Conservation (phyloP, 768 basidiomycete genomes). For the Daedaleopsis sinensis region DNA sequence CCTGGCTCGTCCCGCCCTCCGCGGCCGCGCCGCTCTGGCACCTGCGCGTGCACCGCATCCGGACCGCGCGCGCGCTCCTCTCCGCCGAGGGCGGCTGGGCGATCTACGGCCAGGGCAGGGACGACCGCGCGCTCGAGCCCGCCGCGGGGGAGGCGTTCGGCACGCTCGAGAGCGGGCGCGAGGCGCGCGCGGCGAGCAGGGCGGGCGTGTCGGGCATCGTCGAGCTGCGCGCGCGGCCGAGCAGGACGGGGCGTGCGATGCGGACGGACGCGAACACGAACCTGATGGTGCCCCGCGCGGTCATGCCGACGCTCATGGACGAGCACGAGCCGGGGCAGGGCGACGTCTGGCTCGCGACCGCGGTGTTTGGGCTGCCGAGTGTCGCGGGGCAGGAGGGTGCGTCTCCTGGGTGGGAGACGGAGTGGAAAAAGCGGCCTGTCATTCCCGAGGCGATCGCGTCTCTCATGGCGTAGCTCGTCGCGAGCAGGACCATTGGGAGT, state of each 20-base stretch:
- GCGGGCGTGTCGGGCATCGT: conserved; percentile 68
- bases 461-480: not conserved
- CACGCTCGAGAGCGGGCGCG: conserved; percentile 49
- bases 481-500: not conserved
- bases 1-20: conserved; percentile 72
- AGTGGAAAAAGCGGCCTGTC: conserved; percentile 51
- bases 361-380: conserved; percentile 63
- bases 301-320: conserved; percentile 65
- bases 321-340: conserved; percentile 42
- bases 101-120: conserved; percentile 65
- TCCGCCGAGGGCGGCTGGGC: conserved; percentile 75
- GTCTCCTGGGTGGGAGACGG: conserved; percentile 45
- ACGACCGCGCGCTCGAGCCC: conserved; percentile 62
- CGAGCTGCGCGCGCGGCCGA: conserved; percentile 42
- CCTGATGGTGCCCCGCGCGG: conserved; percentile 64
- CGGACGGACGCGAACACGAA: conserved; percentile 76
- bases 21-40: conserved; percentile 65
- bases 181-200: conserved; percentile 55
- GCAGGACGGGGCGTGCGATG: conserved; percentile 47
- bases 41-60: conserved; percentile 66
- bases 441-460: conserved; percentile 43
- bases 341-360: conserved; percentile 65
- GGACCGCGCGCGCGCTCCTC: conserved; percentile 49
- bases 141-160: conserved; percentile 43
- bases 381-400: conserved; percentile 38